These are phyloP conservation scores for Botryotinia narcissicola DNA, from an alignment of 2,329 filamentous ascomycete species.

Conservation along the genomic window DNA sequence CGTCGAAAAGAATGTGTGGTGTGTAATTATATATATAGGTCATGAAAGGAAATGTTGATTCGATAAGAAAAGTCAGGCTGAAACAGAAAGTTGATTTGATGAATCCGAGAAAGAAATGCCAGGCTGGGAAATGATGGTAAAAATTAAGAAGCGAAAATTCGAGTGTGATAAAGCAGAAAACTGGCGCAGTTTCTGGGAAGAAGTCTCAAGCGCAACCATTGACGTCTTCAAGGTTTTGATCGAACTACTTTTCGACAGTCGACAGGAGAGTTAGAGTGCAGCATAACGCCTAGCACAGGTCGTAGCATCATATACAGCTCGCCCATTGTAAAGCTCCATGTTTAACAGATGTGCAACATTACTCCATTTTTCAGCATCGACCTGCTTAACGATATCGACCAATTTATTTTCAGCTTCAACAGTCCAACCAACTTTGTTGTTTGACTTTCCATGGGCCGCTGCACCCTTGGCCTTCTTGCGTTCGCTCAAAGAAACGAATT, in stretches of 20 bases:
- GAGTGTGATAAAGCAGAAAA: not conserved
- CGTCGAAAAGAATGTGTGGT: not conserved
- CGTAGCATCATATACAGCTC: constrained; percentile 1
- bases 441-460: constrained; percentile 7
- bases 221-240: not conserved
- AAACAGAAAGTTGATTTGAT: not conserved
- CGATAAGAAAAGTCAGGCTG: not conserved
- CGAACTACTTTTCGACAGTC: not conserved
- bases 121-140: not conserved
- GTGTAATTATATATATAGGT: not conserved
- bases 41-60: not conserved
- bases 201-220: not conserved
- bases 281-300: constrained; percentile 18
- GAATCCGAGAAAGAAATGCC: not conserved
- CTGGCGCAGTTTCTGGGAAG: not conserved
- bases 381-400: constrained; percentile 24
- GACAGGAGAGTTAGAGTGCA: not conserved
- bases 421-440: constrained; percentile 23
- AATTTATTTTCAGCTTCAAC: constrained; percentile 28
- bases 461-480: constrained; percentile 21
- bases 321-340: not conserved
- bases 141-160: not conserved
- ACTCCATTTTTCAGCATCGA: constrained; percentile 31
- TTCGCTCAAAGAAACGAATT: constrained; percentile 31
- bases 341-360: constrained; percentile 25